Evolutionary conservation across 2,329 filamentous ascomycete genomes (phyloP), one percentile per base, ranked within the genome.

Genomic region (Diaporthe citriasiana): DNA sequence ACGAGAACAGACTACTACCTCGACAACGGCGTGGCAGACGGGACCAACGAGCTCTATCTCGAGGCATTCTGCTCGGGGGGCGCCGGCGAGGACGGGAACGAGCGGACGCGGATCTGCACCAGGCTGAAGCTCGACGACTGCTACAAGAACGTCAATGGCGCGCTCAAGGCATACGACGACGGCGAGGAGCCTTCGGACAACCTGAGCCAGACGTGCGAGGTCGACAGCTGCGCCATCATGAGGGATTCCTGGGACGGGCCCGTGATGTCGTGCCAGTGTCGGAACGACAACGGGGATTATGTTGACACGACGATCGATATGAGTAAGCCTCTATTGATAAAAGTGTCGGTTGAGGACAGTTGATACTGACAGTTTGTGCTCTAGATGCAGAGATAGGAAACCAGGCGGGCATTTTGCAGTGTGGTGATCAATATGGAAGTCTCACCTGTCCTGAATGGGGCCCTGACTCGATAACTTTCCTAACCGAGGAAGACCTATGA

Each of bases 1-100:
- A n/a, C n/a, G n/a, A n/a, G n/a, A n/a, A n/a, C n/a, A 75, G 73
- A 75, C 30, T 75, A 75, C 71, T 75, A 73, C 50, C 57, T 75
- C 66, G 71, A 72, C 27, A 75, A 75, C 13, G 73, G 73, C n/a
- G 57, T 75, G 17, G 63, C 66, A 22, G 73, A 73, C 50, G 55
- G 47, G 7, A 73, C 57, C 17, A 45, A 72, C 22, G 73, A 75
- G 35, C 50, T 75, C 6, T 40, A 53, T 42, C 72, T 75, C 42
- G 73, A 75, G 57, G 73, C 71, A 3, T 75, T 72, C 56, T 75
- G 73, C 42, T 68, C 72, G 42, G 71, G 71, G 30, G 71, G 71
- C 10, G 12, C 10, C 1, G 50, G 33, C n/a, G 22, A n/a, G 7
- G 33, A 22, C 1, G 65, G 71, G 3, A 51, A 27, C 12, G 35